These are phyloP conservation scores for Coccomyxa sp. DNA, from an alignment of 139 green algal species.

Conservation along the genomic window DNA sequence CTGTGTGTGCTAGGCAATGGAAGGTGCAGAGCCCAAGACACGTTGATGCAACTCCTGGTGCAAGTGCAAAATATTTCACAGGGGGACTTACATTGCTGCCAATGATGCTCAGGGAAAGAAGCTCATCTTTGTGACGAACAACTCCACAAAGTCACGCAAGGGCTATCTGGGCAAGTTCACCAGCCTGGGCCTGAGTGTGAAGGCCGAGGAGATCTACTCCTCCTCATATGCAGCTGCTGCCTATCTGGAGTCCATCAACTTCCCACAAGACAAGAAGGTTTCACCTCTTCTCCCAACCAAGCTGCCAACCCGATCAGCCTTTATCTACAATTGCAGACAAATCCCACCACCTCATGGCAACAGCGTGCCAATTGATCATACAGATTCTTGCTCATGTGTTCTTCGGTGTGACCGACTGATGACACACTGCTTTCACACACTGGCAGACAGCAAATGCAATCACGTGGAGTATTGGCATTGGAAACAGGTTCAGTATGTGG, in stretches of 20 bases:
- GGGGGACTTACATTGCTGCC: too few relatives aligned
- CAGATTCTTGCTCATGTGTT: too few relatives aligned
- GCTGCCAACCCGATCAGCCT: background rate
- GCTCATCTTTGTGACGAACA: constrained; percentile 99
- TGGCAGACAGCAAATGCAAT: too few relatives aligned
- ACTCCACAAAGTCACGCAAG: constrained; percentile 94
- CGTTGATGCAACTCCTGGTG: too few relatives aligned
- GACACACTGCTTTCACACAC: too few relatives aligned
- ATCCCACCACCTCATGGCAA: background rate
- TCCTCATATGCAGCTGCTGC: constrained; percentile 97
- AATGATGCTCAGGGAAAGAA: constrained; percentile 81
- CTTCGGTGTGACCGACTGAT: too few relatives aligned
- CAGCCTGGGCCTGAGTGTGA: constrained; percentile 82
- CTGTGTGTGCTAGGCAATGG: too few relatives aligned
- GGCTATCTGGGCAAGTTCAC: constrained; percentile 97
- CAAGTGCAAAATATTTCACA: too few relatives aligned
- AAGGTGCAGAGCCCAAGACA: too few relatives aligned
- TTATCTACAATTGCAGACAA: background rate
- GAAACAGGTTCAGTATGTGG: too few relatives aligned
- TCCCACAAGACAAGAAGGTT: constrained; percentile 92
- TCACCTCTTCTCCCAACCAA: too few relatives aligned
- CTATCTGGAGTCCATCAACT: constrained; percentile 93
- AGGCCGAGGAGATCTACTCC: constrained; percentile 97
- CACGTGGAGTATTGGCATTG: too few relatives aligned
- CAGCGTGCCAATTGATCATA: background rate